Percentiles rank a stretch among this genome's conserved stretches.
These are phyloP conservation scores for Zanthoxylum bungeanum DNA, from an alignment of 345 rosid genomes.

Conservation along the genomic window DNA sequence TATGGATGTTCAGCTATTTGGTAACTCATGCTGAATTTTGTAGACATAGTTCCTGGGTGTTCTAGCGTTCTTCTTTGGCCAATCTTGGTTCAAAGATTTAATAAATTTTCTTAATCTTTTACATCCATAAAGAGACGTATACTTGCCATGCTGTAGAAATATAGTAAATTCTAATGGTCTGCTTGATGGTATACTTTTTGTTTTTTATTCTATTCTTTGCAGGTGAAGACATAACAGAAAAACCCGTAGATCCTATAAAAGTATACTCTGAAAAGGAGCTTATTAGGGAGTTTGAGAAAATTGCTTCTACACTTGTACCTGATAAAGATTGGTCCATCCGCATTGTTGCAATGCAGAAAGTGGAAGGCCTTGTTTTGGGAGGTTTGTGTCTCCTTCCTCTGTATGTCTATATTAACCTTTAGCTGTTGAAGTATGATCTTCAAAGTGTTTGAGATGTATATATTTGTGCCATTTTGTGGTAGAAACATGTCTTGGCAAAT, in stretches of 20 bases:
- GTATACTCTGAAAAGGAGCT: slow-evolving; percentile 97
- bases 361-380: slow-evolving; percentile 95
- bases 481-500: neutral
- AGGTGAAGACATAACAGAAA: slow-evolving; percentile 87
- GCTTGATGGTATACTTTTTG: slow-evolving; percentile 9
- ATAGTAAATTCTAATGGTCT: neutral
- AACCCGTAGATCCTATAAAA: slow-evolving; percentile 76
- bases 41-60: neutral
- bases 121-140: neutral
- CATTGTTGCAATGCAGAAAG: slow-evolving; percentile 96
- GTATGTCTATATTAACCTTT: neutral
- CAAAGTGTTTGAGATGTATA: neutral
- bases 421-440: neutral
- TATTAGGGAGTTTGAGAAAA: slow-evolving; percentile 87
- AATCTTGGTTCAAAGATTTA: slow-evolving; percentile 1
- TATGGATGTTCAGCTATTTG: neutral
- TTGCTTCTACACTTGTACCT: slow-evolving; percentile 80
- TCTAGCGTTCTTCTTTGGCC: neutral
- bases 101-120: neutral
- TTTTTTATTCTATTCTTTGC: slow-evolving; percentile 22
- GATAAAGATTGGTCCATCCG: slow-evolving; percentile 99
- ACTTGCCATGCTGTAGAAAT: neutral
- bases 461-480: neutral
- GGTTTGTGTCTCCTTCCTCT: slow-evolving; percentile 39
- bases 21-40: neutral